Percentiles rank a stretch among this genome's conserved stretches.
These are phyloP conservation scores for Cytidiella melzeri DNA, from an alignment of 768 basidiomycete genomes.

Conservation along the genomic window DNA sequence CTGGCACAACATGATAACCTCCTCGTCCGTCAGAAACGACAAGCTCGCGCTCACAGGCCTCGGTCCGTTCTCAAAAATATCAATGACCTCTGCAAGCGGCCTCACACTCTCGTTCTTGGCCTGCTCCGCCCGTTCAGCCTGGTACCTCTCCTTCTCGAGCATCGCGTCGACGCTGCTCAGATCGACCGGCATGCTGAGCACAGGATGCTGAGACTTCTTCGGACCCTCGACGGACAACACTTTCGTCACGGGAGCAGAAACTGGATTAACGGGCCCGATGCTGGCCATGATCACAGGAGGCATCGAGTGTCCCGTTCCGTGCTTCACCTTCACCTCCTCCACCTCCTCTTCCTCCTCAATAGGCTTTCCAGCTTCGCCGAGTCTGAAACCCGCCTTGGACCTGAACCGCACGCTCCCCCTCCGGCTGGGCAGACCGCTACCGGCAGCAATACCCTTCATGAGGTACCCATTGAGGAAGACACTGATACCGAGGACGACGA, in stretches of 20 bases:
- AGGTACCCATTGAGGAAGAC: constrained; percentile 91
- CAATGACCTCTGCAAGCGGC: constrained; percentile 69
- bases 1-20: constrained; percentile 82
- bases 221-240: constrained; percentile 6
- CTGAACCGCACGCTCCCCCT: constrained; percentile 21
- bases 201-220: constrained; percentile 8
- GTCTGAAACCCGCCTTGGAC: constrained; percentile 14
- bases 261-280: constrained; percentile 4
- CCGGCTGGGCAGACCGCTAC: constrained; percentile 25
- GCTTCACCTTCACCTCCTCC: constrained; percentile 17
- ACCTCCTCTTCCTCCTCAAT: constrained; percentile 15
- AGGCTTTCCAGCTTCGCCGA: constrained; percentile 3
- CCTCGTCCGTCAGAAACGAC: constrained; percentile 78
- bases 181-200: constrained; percentile 35
- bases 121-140: constrained; percentile 5
- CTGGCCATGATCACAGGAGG: constrained; percentile 13
- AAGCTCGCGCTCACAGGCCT: constrained; percentile 52
- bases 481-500: constrained; percentile 77
- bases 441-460: constrained; percentile 77
- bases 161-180: constrained; percentile 52
- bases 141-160: constrained; percentile 32
- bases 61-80: constrained; percentile 72
- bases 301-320: constrained; percentile 14
- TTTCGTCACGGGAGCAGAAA: constrained; percentile 1
- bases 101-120: constrained; percentile 29